Evolutionary conservation across 208 protist species (phyloP).

Genomic region (Sergeia podlipaevii): DNA sequence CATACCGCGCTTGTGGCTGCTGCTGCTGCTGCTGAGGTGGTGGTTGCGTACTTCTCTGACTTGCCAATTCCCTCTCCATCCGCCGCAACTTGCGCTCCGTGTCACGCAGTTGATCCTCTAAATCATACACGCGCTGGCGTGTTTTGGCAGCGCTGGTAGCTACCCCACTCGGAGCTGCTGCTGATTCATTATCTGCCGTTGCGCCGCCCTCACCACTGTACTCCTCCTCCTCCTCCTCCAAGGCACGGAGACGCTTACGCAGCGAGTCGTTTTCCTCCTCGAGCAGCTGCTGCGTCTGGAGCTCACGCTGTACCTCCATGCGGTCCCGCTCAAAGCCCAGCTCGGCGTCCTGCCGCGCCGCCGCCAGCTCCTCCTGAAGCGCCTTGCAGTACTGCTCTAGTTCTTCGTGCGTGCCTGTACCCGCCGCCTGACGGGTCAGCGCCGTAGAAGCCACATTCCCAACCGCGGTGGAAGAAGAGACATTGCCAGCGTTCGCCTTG

Average conservation of each 20-base stretch:
- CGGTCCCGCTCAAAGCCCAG: constrained; percentile 20
- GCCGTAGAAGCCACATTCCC: neutral
- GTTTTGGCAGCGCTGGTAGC: constrained; percentile 1
- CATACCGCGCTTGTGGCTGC: constrained; percentile 19
- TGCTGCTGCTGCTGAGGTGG: constrained; percentile 10
- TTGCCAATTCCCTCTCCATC: constrained; percentile 20
- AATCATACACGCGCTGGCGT: neutral
- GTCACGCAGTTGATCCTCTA: constrained; percentile 11
- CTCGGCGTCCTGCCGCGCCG: constrained; percentile 9
- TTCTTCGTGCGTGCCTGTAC: neutral
- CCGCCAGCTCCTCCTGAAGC: constrained; percentile 19
- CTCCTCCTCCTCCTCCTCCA: neutral
- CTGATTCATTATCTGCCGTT: neutral
- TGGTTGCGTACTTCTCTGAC: neutral
- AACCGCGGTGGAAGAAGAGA: neutral
- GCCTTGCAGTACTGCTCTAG: constrained; percentile 16
- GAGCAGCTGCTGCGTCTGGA: constrained; percentile 22
- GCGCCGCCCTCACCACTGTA: no score
- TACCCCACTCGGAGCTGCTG: neutral
- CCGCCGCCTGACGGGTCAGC: neutral
- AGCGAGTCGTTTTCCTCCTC: constrained; percentile 26
- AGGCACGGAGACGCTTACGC: constrained; percentile 2
- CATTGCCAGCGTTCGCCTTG: neutral
- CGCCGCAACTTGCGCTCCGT: constrained; percentile 9
- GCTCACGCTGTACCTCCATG: constrained; percentile 21